Evolutionary conservation across 2,329 filamentous ascomycete genomes (phyloP).

Genomic region (Colletotrichum musicola): DNA sequence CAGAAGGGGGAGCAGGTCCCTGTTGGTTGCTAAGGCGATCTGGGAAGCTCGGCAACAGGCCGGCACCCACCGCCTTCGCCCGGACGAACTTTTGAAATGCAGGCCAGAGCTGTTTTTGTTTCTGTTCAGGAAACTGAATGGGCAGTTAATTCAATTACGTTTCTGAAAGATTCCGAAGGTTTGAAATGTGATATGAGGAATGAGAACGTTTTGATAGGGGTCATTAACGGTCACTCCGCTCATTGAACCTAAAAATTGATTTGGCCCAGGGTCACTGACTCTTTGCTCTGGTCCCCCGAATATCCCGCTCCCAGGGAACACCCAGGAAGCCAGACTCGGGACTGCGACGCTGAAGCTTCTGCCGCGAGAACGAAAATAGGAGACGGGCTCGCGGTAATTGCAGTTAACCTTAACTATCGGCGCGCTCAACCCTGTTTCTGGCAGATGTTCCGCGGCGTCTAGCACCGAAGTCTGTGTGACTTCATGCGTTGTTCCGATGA

Average conservation of each 20-base stretch:
- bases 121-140: neutral
- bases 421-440: neutral
- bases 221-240: constrained; percentile 5
- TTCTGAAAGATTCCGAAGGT: neutral
- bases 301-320: too few species aligned
- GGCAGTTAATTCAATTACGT: constrained; percentile 5
- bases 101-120: neutral
- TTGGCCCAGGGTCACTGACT: neutral
- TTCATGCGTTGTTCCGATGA: neutral
- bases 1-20: constrained; percentile 1
- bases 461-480: neutral
- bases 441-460: neutral
- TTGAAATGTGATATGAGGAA: too few species aligned
- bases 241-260: constrained; percentile 7
- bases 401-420: neutral
- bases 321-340: too few species aligned
- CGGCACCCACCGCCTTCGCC: neutral
- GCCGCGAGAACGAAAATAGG: too few species aligned
- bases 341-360: neutral
- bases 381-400: neutral
- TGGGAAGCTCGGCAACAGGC: constrained; percentile 14
- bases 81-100: constrained; percentile 28
- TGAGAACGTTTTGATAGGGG: neutral
- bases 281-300: neutral
- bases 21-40: constrained; percentile 9